Conservation (phyloP, 202 grass and related monocot genomes). For the Panicum hallii region DNA sequence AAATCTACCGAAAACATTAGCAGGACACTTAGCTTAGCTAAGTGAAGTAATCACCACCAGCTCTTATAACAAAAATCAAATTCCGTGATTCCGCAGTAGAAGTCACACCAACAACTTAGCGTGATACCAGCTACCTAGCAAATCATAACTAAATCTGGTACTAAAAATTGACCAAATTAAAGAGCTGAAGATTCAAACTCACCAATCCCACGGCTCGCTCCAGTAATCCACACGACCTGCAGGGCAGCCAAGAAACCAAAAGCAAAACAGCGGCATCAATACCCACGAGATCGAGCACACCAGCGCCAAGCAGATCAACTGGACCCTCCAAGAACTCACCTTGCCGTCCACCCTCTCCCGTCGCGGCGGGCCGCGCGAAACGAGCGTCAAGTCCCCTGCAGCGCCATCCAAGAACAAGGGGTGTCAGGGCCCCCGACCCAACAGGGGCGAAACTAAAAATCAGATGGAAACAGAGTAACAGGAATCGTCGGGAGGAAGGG, state of each 20-base stretch:
- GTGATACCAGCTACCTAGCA: too few relatives aligned
- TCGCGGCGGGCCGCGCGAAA: constrained; percentile 64
- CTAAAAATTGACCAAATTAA: constrained; percentile 26
- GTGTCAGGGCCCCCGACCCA: background rate
- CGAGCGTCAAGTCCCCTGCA: constrained; percentile 88
- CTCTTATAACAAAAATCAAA: background rate
- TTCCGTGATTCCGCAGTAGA: background rate
- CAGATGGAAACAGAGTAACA: background rate
- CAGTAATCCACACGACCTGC: constrained; percentile 97
- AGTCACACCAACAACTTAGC: background rate
- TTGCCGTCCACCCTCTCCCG: constrained; percentile 82
- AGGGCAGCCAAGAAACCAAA: constrained; percentile 1
- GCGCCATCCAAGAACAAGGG: constrained; percentile 8
- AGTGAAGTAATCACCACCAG: background rate
- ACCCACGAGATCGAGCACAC: background rate
- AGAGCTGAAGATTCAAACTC: constrained; percentile 28
- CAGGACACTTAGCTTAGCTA: background rate
- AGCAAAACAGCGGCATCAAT: background rate
- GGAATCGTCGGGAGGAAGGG: too few relatives aligned
- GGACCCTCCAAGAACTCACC: constrained; percentile 42
- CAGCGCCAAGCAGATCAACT: background rate
- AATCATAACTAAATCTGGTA: background rate
- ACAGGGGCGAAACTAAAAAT: background rate
- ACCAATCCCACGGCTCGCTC: constrained; percentile 96
- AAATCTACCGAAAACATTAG: background rate